Conservation (phyloP, 495 filamentous ascomycete genomes). For the Aspergillus haitiensis region DNA sequence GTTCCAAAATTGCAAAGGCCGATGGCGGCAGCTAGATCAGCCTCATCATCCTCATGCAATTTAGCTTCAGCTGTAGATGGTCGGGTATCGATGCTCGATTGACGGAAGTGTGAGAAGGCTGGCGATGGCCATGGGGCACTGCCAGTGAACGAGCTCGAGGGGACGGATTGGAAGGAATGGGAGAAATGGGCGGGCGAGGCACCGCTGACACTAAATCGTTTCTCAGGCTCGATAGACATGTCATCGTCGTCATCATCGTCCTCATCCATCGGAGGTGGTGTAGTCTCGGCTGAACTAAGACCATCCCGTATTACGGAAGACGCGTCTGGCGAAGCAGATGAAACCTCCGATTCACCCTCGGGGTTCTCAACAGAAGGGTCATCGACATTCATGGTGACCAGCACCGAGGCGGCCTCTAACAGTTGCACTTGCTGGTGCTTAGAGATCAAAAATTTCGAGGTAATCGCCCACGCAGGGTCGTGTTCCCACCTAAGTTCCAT, state of each 20-base stretch:
- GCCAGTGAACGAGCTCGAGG: conserved; percentile 53
- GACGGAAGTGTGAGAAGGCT: conserved; percentile 47
- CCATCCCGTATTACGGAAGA: conserved; percentile 74
- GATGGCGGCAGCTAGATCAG: conserved; percentile 79
- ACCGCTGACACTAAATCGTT: conserved; percentile 57
- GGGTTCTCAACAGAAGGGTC: conserved; percentile 55
- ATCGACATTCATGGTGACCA: conserved; percentile 86
- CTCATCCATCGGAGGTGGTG: conserved; percentile 54
- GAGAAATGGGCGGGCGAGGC: conserved; percentile 65
- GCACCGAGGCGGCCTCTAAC: conserved; percentile 90
- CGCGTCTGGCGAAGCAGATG: conserved; percentile 77
- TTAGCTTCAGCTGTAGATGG: conserved; percentile 61
- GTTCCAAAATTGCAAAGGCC: conserved; percentile 90
- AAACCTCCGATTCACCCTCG: conserved; percentile 73
- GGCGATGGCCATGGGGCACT: conserved; percentile 50
- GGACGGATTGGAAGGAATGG: conserved; percentile 80
- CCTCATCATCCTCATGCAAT: conserved; percentile 61
- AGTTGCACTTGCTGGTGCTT: conserved; percentile 99
- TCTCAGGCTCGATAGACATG: conserved; percentile 43
- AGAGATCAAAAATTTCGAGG: conserved; percentile 96
- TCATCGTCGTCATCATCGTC: conserved; percentile 46
- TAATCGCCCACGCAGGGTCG: conserved; percentile 96
- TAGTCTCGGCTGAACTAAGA: conserved; percentile 58
- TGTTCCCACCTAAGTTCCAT: conserved; percentile 87
- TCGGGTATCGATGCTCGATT: conserved; percentile 62